Evolutionary conservation across 78 protist genomes (phyloP).

Genomic region (Acrasis kona): DNA sequence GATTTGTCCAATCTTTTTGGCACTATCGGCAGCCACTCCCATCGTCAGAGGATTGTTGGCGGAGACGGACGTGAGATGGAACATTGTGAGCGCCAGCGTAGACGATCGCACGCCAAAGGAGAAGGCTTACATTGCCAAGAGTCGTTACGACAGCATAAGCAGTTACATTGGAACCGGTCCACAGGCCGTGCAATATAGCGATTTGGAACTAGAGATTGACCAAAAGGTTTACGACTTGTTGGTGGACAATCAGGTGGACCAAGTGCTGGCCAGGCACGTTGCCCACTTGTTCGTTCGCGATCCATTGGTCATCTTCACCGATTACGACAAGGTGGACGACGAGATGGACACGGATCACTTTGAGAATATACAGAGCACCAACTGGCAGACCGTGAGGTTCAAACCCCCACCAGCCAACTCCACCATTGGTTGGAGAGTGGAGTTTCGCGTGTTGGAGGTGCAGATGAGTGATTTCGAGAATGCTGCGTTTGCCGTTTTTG

Average conservation of each 20-base stretch:
- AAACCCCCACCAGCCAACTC: constrained; percentile 87
- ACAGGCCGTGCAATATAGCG: constrained; percentile 34
- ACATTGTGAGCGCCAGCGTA: constrained; percentile 73
- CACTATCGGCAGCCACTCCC: constrained; percentile 79
- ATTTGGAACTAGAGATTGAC: constrained; percentile 43
- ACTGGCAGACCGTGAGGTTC: constrained; percentile 95
- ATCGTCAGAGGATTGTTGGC: constrained; percentile 71
- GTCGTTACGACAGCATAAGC: constrained; percentile 75
- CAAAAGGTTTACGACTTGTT: constrained; percentile 26
- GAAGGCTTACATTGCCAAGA: constrained; percentile 36
- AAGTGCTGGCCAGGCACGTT: constrained; percentile 65
- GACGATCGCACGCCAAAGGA: constrained; percentile 74
- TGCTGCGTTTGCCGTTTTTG: constrained; percentile 83
- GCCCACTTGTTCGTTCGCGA: constrained; percentile 90
- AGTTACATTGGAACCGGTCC: constrained; percentile 24
- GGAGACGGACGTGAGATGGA: constrained; percentile 88
- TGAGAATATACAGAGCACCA: constrained; percentile 86
- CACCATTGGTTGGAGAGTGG: constrained; percentile 93
- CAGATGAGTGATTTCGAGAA: constrained; percentile 91
- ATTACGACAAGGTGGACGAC: constrained; percentile 40
- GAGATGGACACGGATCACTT: constrained; percentile 60
- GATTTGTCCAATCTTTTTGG: constrained; percentile 48
- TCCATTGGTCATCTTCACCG: constrained; percentile 86
- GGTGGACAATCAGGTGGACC: constrained; percentile 50
- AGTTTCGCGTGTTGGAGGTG: constrained; percentile 86